Conservation (phyloP, 495 filamentous ascomycete genomes). For the Neurospora sp. region DNA sequence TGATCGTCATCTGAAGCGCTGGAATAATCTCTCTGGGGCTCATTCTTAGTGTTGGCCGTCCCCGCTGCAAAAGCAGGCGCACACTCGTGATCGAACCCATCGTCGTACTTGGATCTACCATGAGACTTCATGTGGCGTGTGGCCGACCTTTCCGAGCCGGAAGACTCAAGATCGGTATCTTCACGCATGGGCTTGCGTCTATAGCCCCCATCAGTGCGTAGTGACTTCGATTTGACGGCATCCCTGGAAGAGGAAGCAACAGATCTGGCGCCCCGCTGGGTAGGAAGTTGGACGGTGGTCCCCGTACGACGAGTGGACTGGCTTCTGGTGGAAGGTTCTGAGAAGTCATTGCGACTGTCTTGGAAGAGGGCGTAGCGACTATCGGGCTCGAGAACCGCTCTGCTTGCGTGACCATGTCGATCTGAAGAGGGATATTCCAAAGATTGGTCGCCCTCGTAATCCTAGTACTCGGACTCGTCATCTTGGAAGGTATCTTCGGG, state of each 20-base stretch:
- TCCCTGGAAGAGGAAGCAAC: background rate
- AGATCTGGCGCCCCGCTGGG: background rate
- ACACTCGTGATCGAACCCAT: background rate
- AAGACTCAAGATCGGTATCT: background rate
- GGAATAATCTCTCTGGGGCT: background rate
- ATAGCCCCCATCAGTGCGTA: background rate
- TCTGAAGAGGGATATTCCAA: background rate
- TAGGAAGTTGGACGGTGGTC: background rate
- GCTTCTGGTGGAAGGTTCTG: background rate
- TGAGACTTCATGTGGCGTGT: background rate
- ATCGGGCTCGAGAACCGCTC: background rate
- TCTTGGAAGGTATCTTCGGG: background rate
- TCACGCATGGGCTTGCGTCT: background rate
- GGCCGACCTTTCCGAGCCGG: background rate
- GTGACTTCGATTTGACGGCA: background rate
- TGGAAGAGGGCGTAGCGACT: background rate
- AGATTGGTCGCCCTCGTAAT: background rate
- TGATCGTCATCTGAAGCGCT: background rate
- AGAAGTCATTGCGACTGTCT: background rate
- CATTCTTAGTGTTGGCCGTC: background rate
- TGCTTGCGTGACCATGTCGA: background rate
- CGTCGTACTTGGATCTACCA: background rate
- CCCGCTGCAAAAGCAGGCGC: background rate
- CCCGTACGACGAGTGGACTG: background rate
- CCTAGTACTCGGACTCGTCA: background rate